Percentiles rank a stretch among this genome's conserved stretches.
These are phyloP conservation scores for Usnea hakonensis DNA, from an alignment of 495 filamentous ascomycete genomes.

Conservation along the genomic window DNA sequence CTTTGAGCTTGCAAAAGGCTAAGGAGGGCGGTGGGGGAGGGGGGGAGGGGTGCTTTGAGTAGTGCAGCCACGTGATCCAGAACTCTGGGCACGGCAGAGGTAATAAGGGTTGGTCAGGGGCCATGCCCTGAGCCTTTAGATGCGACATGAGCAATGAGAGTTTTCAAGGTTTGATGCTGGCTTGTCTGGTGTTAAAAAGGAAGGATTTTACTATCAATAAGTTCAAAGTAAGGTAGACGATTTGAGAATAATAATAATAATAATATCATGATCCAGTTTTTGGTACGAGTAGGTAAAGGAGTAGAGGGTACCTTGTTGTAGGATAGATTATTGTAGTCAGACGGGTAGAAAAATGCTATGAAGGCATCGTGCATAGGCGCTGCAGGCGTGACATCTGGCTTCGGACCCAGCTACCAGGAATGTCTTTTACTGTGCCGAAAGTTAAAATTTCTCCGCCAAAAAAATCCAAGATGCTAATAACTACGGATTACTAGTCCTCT, in stretches of 20 bases:
- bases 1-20: neutral
- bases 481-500: too few species aligned
- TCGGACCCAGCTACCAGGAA: slow-evolving; percentile 4
- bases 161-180: neutral
- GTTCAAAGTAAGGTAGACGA: too few species aligned
- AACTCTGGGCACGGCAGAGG: too few species aligned
- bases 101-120: too few species aligned
- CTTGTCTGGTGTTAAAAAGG: neutral
- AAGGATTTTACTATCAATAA: too few species aligned
- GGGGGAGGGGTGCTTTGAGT: neutral
- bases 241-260: too few species aligned
- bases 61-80: neutral
- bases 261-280: too few species aligned
- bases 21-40: too few species aligned
- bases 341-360: neutral
- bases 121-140: neutral
- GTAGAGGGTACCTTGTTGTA: too few species aligned
- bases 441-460: neutral
- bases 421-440: neutral
- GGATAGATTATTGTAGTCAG: neutral
- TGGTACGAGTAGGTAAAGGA: too few species aligned
- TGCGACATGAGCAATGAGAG: neutral
- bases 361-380: slow-evolving; percentile 6
- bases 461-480: too few species aligned
- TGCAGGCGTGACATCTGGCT: slow-evolving; percentile 5